Evolutionary conservation across 352 stramenopile species (phyloP).

Genomic region (Plasmopara muralis): DNA sequence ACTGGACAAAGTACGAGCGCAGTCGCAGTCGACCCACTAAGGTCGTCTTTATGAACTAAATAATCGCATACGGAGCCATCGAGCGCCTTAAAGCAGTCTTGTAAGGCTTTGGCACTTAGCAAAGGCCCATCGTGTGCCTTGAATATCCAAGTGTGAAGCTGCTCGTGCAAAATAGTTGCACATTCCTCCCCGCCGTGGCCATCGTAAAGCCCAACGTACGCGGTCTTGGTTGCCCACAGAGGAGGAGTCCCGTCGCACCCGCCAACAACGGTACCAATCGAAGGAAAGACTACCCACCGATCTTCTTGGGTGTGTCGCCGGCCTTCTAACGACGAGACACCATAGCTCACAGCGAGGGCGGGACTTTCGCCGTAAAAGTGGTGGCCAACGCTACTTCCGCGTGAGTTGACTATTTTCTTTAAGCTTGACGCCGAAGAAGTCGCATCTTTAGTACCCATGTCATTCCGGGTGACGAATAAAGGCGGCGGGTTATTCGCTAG

Average conservation of each 20-base stretch:
- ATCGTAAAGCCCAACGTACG: conserved; percentile 79
- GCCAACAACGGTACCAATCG: conserved; percentile 19
- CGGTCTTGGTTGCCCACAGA: conserved; percentile 15
- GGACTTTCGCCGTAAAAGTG: conserved; percentile 37
- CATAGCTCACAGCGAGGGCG: conserved; percentile 31
- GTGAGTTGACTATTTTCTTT: not conserved
- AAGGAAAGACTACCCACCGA: conserved; percentile 50
- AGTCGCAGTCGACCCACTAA: conserved; percentile 76
- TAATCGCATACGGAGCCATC: conserved; percentile 69
- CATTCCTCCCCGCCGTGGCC: conserved; percentile 74
- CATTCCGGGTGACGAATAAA: not conserved
- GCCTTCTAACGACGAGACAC: conserved; percentile 49
- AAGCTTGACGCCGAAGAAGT: not conserved
- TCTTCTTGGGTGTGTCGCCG: conserved; percentile 74
- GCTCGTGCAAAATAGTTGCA: conserved; percentile 62
- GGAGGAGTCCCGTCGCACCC: conserved; percentile 2
- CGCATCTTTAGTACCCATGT: not conserved
- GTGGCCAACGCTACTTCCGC: conserved; percentile 19
- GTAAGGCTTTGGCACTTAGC: conserved; percentile 19
- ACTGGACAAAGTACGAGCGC: conserved; percentile 37
- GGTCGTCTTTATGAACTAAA: conserved; percentile 59
- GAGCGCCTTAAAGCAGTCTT: conserved; percentile 50
- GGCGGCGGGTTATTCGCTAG: conserved; percentile 18
- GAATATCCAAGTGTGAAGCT: conserved; percentile 68
- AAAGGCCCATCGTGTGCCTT: conserved; percentile 20